phyloP scores from a whole-genome alignment of 768 basidiomycete genomes.

The Tulasnella sp. region DNA sequence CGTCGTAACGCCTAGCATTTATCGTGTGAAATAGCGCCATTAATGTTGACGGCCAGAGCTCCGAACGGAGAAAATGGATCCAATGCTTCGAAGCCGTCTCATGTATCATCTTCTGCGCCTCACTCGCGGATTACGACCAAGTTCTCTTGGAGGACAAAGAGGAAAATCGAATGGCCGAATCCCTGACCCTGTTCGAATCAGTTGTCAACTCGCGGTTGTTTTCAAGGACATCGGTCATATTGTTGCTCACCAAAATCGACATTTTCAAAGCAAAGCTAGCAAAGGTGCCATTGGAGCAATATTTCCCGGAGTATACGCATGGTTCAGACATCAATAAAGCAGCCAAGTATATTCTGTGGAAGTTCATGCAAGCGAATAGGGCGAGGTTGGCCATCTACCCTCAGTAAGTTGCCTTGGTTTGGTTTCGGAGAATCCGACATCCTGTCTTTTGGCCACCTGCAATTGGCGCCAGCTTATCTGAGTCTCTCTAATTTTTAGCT shows the following conservation, averaged over 20 bases:
- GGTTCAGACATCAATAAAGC: slow-evolving; percentile 65
- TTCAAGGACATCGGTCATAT: slow-evolving; percentile 43
- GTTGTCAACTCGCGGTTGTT: slow-evolving; percentile 80
- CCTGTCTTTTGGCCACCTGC: no score
- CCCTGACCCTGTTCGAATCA: slow-evolving; percentile 67
- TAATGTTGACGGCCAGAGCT: slow-evolving; percentile 74
- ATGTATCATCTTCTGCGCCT: slow-evolving; percentile 59
- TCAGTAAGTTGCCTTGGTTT: no score
- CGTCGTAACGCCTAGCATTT: no score
- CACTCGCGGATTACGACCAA: slow-evolving; percentile 51
- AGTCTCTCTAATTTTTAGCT: no score
- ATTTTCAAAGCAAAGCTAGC: slow-evolving; percentile 47
- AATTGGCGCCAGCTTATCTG: no score
- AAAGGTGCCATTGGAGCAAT: slow-evolving; percentile 43
- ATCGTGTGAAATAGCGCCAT: slow-evolving; percentile 47
- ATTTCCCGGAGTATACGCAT: slow-evolving; percentile 50
- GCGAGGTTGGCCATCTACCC: slow-evolving; percentile 85
- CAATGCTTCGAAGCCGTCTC: slow-evolving; percentile 70
- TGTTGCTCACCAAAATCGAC: slow-evolving; percentile 41
- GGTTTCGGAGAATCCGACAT: no score
- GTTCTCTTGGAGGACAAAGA: slow-evolving; percentile 60
- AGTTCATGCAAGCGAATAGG: slow-evolving; percentile 89
- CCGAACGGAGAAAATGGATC: slow-evolving; percentile 79
- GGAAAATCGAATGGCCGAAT: slow-evolving; percentile 74
- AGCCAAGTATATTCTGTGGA: slow-evolving; percentile 90